Conservation (phyloP, 1,139 yeast species). For the Sugiyamaella grinbergsii region DNA sequence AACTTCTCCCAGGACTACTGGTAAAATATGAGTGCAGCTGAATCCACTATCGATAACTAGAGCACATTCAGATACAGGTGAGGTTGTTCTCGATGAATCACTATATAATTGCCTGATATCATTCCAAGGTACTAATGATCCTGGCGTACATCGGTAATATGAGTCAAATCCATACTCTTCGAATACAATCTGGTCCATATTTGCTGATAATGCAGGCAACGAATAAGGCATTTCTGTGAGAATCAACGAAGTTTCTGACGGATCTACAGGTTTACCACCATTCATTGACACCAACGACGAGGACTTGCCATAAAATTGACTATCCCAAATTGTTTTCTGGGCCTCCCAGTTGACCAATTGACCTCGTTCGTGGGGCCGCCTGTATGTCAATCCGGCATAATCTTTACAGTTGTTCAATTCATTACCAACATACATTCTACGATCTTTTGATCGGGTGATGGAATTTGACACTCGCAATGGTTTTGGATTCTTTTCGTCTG, state of each 20-base stretch:
- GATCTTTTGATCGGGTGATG: slow-evolving; percentile 73
- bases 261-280: slow-evolving; percentile 40
- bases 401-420: slow-evolving; percentile 65
- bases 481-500: slow-evolving; percentile 35
- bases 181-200: slow-evolving; percentile 88
- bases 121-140: slow-evolving; percentile 73
- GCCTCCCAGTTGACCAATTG: slow-evolving; percentile 91
- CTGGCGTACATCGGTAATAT: slow-evolving; percentile 64
- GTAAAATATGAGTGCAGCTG: slow-evolving; percentile 84
- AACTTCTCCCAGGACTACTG: slow-evolving; percentile 77
- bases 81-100: slow-evolving; percentile 22
- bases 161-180: slow-evolving; percentile 87
- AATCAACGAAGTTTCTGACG: slow-evolving; percentile 54
- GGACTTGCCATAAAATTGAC: slow-evolving; percentile 53
- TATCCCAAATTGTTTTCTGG: slow-evolving; percentile 93
- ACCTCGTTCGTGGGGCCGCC: slow-evolving; percentile 83
- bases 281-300: slow-evolving; percentile 31
- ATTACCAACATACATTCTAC: slow-evolving; percentile 72
- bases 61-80: slow-evolving; percentile 58
- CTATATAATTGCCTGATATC: slow-evolving; percentile 28
- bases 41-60: slow-evolving; percentile 87
- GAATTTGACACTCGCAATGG: slow-evolving; percentile 68
- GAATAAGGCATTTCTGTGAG: slow-evolving; percentile 81
- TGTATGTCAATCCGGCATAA: slow-evolving; percentile 70
- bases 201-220: slow-evolving; percentile 77